Conservation (phyloP, 306 rosid species). For the Betula pendula region DNA sequence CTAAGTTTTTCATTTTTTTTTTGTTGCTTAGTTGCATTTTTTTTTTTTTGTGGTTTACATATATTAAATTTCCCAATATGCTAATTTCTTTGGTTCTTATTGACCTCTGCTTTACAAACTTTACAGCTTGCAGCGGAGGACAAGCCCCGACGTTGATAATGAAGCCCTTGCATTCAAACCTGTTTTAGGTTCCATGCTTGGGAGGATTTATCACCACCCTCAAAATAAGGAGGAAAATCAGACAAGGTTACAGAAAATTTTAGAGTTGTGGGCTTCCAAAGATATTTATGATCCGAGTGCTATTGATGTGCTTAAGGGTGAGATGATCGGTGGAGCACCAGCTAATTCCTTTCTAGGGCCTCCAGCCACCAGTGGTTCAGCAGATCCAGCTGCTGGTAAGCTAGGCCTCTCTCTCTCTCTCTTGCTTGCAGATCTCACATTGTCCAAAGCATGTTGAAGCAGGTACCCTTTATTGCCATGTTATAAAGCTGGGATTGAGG, state of each 20-base stretch:
- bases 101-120: constrained; percentile 30
- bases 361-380: constrained; percentile 49
- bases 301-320: constrained; percentile 64
- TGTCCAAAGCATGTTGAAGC: constrained; percentile 11
- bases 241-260: constrained; percentile 78
- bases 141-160: constrained; percentile 63
- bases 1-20: neutral
- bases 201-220: constrained; percentile 89
- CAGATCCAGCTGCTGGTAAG: constrained; percentile 66
- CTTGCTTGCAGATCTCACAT: neutral
- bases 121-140: constrained; percentile 70
- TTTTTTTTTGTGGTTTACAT: neutral
- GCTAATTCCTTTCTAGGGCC: constrained; percentile 58
- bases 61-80: neutral
- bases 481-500: neutral
- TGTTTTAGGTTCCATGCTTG: constrained; percentile 91
- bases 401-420: constrained; percentile 4
- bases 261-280: constrained; percentile 93
- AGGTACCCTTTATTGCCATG: neutral
- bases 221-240: constrained; percentile 85
- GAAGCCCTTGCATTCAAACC: constrained; percentile 88
- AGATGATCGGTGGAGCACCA: constrained; percentile 76
- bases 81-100: constrained; percentile 8
- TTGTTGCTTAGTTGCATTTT: constrained; percentile 11
- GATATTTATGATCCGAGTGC: constrained; percentile 77